Evolutionary conservation across 1,284 basidiomycete species (phyloP).

Genomic region (Polyporus tsugae): DNA sequence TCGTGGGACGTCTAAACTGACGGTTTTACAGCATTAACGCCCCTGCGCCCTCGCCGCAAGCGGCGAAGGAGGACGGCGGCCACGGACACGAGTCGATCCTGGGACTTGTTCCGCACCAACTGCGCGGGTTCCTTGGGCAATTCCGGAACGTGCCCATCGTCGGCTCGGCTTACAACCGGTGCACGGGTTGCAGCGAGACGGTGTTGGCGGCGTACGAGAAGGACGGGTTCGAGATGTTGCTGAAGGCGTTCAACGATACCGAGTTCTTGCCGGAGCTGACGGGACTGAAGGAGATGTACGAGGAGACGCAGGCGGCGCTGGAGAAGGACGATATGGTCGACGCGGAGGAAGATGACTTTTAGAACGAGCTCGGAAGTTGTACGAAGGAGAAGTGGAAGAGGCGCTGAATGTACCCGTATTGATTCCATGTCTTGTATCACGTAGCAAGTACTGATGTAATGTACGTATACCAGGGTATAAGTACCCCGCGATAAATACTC

Average conservation of each 20-base stretch:
- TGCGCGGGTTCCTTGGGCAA: slow-evolving; percentile 89
- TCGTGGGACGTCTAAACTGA: not conserved
- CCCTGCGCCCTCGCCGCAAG: slow-evolving; percentile 64
- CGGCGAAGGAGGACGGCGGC: slow-evolving; percentile 42
- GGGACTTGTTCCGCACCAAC: slow-evolving; percentile 92
- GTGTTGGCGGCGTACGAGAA: slow-evolving; percentile 77
- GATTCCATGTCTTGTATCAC: not conserved
- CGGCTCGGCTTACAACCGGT: slow-evolving; percentile 87
- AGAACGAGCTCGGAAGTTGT: not conserved
- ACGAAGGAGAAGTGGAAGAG: no score
- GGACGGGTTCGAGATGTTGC: slow-evolving; percentile 82
- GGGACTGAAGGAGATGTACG: slow-evolving; percentile 85
- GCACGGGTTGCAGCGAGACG: slow-evolving; percentile 89
- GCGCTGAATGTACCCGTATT: not conserved
- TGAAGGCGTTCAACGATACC: slow-evolving; percentile 86
- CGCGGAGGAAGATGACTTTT: slow-evolving; percentile 56
- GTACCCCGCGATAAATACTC: not conserved
- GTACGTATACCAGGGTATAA: slow-evolving; percentile 17
- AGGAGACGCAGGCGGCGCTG: slow-evolving; percentile 80
- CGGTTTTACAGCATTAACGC: slow-evolving; percentile 63
- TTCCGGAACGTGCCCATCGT: slow-evolving; percentile 88
- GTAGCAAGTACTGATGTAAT: slow-evolving; percentile 4
- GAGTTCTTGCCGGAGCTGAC: slow-evolving; percentile 86
- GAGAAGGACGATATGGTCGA: slow-evolving; percentile 83
- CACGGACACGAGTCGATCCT: slow-evolving; percentile 64